Evolutionary conservation across 371 early-diverging fungal genomes (phyloP).

Genomic region (Lichtheimia corymbifera): DNA sequence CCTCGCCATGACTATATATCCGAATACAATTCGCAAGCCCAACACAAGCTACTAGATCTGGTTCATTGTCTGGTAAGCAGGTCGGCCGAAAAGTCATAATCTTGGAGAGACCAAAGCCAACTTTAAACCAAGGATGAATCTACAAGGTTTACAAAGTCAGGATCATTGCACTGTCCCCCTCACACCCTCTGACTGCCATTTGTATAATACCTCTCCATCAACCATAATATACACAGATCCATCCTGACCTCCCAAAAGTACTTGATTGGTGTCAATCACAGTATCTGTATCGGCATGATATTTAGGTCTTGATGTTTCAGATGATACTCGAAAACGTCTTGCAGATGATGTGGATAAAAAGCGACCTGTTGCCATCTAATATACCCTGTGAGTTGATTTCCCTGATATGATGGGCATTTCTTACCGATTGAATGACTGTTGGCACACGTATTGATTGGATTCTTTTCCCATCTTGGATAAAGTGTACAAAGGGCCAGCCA

Average conservation of each 20-base stretch:
- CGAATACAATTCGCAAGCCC: conserved; percentile 40
- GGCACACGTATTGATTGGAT: conserved; percentile 31
- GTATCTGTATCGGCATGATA: neutral
- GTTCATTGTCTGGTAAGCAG: conserved; percentile 22
- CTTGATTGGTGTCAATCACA: conserved; percentile 28
- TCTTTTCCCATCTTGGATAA: conserved; percentile 36
- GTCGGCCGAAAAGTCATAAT: conserved; percentile 36
- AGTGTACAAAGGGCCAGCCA: conserved; percentile 45
- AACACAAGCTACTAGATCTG: conserved; percentile 46
- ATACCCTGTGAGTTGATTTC: neutral
- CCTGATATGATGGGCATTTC: neutral
- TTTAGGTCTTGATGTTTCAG: conserved; percentile 3
- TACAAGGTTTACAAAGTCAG: conserved; percentile 4
- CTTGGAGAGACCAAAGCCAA: conserved; percentile 33
- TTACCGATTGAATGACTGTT: conserved; percentile 42
- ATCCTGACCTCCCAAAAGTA: conserved; percentile 45
- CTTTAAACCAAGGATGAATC: conserved; percentile 38
- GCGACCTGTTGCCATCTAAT: conserved; percentile 45
- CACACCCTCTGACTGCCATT: neutral
- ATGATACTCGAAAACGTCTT: conserved; percentile 6
- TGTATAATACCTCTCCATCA: conserved; percentile 36
- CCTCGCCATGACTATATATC: conserved; percentile 41
- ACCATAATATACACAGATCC: conserved; percentile 47
- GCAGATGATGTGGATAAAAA: conserved; percentile 24
- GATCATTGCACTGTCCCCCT: neutral